Evolutionary conservation across 2,329 filamentous ascomycete genomes (phyloP).

Genomic region (Colletotrichum musae): DNA sequence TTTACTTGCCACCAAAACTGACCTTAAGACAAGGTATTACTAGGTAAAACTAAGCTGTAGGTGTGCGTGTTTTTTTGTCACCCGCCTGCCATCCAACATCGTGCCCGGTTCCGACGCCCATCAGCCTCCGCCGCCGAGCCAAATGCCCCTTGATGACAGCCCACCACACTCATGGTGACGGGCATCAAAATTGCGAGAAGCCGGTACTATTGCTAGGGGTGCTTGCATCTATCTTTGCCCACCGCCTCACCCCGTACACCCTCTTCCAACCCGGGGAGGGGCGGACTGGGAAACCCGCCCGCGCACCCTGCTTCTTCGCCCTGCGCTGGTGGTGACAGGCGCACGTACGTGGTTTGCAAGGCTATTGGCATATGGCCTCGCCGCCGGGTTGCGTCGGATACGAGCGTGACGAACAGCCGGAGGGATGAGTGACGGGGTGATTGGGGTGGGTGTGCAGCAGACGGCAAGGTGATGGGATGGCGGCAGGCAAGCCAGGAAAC

Average conservation of each 20-base stretch:
- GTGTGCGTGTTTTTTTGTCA: too few relatives aligned
- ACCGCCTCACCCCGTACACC: too few relatives aligned
- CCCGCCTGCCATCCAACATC: too few relatives aligned
- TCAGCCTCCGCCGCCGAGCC: background rate
- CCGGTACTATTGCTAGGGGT: background rate
- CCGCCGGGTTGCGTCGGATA: background rate
- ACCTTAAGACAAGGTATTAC: too few relatives aligned
- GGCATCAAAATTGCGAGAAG: background rate
- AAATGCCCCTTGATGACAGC: background rate
- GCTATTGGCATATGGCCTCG: background rate
- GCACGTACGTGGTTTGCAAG: background rate
- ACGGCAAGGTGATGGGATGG: background rate
- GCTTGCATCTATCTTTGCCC: too few relatives aligned
- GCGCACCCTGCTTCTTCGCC: background rate
- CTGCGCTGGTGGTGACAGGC: too few relatives aligned
- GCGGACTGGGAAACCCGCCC: background rate
- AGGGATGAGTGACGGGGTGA: background rate
- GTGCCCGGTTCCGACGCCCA: background rate
- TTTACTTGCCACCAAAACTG: too few relatives aligned
- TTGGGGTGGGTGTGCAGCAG: background rate
- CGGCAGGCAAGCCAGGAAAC: background rate
- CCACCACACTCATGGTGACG: background rate
- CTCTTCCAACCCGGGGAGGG: too few relatives aligned
- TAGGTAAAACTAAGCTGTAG: too few relatives aligned
- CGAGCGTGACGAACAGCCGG: background rate